Base-by-base conservation (phyloP, 306 rosid species). In the Arachis hypogaea region DNA sequence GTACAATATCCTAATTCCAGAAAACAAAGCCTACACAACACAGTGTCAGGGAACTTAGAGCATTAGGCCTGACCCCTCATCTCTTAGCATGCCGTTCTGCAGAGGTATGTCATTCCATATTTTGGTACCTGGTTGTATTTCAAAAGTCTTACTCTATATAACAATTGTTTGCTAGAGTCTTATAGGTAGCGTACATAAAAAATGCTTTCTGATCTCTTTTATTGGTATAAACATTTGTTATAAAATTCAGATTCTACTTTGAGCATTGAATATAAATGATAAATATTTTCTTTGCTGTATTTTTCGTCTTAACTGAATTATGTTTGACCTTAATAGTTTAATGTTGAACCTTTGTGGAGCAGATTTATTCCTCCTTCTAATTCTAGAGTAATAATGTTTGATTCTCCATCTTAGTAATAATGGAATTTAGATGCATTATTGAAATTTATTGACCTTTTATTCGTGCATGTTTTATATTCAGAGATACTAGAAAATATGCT, bases 11-110 rank as follows among this genome's bases (percentile, higher is more conserved):
- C 62, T 79, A 82, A 71, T 64, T 69, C 28, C 85, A 95, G 98
- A 95, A 95, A 90, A 95, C 99, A 65, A 92, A 95, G 85, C 98
- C 98, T 36, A 92, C 99, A 9, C 99, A 92, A 68, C 98, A 90
- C 44, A 95, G 99, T 79, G 98, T 95, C 63, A 86, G 98, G 85
- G 99, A 95, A 77, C 80, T 95, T 22, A 85, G 99, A 81, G 99
- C 97, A 69, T 76, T 95, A 81, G 99, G 99, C 69, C 78, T 95
- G 86, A 95, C 99, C 29, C 96, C 98, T 78, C 95, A 95, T 84
- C 91, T 95, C 46, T 82, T 95, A 84, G 97, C 98, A 46, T 88
- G 96, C 80, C 93, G 99, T 55, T 95, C 99, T 66, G 90, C 98
- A 61, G 89, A 95, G 99, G 99, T 94, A 84, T 67, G 36, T 77